Conservation (phyloP, 805 yeast species). For the Hanseniaspora osmophila region DNA sequence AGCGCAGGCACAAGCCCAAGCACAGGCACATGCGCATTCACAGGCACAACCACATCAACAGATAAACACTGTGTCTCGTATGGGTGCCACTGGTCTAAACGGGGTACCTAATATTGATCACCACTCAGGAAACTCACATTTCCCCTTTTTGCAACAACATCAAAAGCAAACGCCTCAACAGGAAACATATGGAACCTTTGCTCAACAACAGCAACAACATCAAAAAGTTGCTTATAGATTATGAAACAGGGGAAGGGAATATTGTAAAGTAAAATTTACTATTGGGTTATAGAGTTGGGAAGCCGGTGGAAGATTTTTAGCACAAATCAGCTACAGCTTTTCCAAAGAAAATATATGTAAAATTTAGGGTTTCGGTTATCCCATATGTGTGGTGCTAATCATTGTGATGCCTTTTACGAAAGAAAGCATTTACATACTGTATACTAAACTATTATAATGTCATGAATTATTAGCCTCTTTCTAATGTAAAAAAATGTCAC, state of each 20-base stretch:
- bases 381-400: background rate
- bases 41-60: conserved; percentile 5
- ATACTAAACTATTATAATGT: too few species aligned
- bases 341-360: background rate
- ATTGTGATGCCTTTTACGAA: too few species aligned
- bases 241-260: background rate
- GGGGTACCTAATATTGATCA: too few species aligned
- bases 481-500: background rate
- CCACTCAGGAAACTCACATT: background rate
- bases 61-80: background rate
- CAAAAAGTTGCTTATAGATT: conserved; percentile 5
- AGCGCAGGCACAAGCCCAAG: conserved; percentile 1
- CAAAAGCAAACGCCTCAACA: conserved; percentile 10
- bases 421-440: too few species aligned
- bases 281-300: too few species aligned
- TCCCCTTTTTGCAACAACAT: conserved; percentile 7
- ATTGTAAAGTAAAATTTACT: too few species aligned
- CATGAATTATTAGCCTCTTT: too few species aligned
- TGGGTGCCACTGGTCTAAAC: background rate
- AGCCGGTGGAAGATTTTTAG: too few species aligned
- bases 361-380: background rate
- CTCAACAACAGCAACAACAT: conserved; percentile 7
- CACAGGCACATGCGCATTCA: conserved; percentile 4
- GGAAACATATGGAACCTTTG: background rate
- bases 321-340: too few species aligned